These are phyloP conservation scores for Marasmius oreades DNA, from an alignment of 1,284 basidiomycete species.

Conservation along the genomic window DNA sequence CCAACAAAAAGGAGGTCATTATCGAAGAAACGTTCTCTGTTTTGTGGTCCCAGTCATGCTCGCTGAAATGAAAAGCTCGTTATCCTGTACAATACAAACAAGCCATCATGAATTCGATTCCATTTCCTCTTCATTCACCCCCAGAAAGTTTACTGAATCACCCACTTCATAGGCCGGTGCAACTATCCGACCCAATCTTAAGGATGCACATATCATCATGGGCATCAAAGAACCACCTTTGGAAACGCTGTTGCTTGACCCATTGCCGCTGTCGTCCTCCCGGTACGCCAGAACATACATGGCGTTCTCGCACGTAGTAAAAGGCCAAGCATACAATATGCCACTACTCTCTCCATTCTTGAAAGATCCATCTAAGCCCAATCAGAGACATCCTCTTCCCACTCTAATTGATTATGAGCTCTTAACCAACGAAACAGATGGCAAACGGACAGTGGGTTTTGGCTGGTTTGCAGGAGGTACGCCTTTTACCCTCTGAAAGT, in stretches of 20 bases:
- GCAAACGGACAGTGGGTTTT: slow-evolving; percentile 82
- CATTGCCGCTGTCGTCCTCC: slow-evolving; percentile 22
- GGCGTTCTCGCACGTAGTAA: slow-evolving; percentile 91
- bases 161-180: slow-evolving; percentile 66
- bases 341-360: slow-evolving; percentile 71
- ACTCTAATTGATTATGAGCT: slow-evolving; percentile 85
- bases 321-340: slow-evolving; percentile 85
- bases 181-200: slow-evolving; percentile 52
- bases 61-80: too few species aligned
- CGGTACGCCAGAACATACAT: slow-evolving; percentile 54
- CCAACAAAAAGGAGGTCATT: background rate
- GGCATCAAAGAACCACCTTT: slow-evolving; percentile 89
- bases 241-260: slow-evolving; percentile 50
- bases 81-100: background rate
- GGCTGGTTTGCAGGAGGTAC: slow-evolving; percentile 86
- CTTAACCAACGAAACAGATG: slow-evolving; percentile 50
- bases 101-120: background rate
- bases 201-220: slow-evolving; percentile 69
- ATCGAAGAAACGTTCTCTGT: background rate
- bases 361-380: slow-evolving; percentile 16
- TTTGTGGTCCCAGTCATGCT: background rate
- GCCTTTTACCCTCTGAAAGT: slow-evolving; percentile 18
- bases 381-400: slow-evolving; percentile 24
- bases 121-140: background rate
- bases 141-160: slow-evolving; percentile 5